Evolutionary conservation across 2,329 filamentous ascomycete species (phyloP).

Genomic region (Xylariaceae sp.): DNA sequence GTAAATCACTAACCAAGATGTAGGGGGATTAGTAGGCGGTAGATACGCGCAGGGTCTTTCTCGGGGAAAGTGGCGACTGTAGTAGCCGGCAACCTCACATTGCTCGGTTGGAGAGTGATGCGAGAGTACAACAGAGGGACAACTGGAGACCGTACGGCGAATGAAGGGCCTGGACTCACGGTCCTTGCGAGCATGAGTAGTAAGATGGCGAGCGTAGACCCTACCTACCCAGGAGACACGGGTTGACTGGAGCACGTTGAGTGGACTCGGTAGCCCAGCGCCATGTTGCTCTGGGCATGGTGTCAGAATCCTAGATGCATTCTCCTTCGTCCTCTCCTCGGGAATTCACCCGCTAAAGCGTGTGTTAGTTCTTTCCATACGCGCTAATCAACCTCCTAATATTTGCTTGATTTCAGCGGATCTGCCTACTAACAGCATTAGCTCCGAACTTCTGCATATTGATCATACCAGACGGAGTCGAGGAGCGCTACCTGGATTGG

Average conservation of each 20-base stretch:
- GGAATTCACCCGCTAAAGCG: too few relatives aligned
- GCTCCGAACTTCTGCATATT: too few relatives aligned
- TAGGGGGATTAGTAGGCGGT: not conserved
- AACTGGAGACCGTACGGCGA: not conserved
- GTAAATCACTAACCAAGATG: not conserved
- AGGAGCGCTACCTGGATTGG: too few relatives aligned
- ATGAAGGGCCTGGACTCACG: not conserved
- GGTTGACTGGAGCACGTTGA: not conserved
- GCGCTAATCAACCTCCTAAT: too few relatives aligned
- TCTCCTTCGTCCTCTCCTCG: not conserved
- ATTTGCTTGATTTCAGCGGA: too few relatives aligned
- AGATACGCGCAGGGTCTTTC: not conserved
- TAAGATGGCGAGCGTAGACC: not conserved
- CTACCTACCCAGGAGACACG: not conserved
- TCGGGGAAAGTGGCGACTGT: not conserved
- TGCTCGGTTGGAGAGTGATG: not conserved
- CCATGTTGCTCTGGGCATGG: not conserved
- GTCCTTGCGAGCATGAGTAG: not conserved
- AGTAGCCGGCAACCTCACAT: not conserved
- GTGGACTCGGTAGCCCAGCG: not conserved
- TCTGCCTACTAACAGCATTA: too few relatives aligned
- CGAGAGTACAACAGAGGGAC: not conserved
- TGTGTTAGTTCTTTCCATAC: too few relatives aligned
- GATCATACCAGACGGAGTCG: too few relatives aligned
- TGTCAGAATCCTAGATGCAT: not conserved